Evolutionary conservation across 352 stramenopile genomes (phyloP).

Genomic region (Phytopythium ostracodes): DNA sequence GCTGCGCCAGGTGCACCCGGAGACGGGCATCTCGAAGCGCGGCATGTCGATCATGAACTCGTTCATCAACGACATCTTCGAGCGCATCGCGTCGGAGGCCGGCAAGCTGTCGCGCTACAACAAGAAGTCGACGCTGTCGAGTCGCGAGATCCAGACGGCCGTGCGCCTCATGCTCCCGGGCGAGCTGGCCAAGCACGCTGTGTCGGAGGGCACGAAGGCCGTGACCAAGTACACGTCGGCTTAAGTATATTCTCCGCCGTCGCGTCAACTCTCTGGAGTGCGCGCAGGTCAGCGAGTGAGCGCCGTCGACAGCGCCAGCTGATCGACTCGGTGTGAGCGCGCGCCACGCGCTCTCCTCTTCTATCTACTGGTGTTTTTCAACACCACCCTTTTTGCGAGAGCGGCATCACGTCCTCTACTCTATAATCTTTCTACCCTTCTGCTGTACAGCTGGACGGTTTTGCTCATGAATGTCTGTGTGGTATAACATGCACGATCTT

Average conservation of each 20-base stretch:
- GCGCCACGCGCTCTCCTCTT: slow-evolving; percentile 1
- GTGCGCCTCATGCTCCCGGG: slow-evolving; percentile 95
- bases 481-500: no score
- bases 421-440: no score
- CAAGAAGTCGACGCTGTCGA: slow-evolving; percentile 98
- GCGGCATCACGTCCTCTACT: slow-evolving; percentile 1
- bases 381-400: slow-evolving; percentile 75
- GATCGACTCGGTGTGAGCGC: not conserved
- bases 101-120: slow-evolving; percentile 97
- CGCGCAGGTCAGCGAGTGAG: not conserved
- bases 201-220: slow-evolving; percentile 97
- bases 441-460: no score
- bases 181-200: slow-evolving; percentile 96
- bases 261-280: not conserved
- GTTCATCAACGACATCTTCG: slow-evolving; percentile 99
- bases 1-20: slow-evolving; percentile 94
- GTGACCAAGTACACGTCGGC: slow-evolving; percentile 91
- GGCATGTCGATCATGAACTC: slow-evolving; percentile 99
- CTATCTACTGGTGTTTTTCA: slow-evolving; percentile 76
- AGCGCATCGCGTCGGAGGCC: slow-evolving; percentile 96
- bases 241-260: slow-evolving; percentile 33
- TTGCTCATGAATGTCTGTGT: no score
- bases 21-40: slow-evolving; percentile 97
- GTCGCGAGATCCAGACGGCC: slow-evolving; percentile 96
- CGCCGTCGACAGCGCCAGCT: not conserved